These are phyloP conservation scores for Cyclotella choctawhatcheeana DNA, from an alignment of 108 stramenopile species.

Conservation along the genomic window DNA sequence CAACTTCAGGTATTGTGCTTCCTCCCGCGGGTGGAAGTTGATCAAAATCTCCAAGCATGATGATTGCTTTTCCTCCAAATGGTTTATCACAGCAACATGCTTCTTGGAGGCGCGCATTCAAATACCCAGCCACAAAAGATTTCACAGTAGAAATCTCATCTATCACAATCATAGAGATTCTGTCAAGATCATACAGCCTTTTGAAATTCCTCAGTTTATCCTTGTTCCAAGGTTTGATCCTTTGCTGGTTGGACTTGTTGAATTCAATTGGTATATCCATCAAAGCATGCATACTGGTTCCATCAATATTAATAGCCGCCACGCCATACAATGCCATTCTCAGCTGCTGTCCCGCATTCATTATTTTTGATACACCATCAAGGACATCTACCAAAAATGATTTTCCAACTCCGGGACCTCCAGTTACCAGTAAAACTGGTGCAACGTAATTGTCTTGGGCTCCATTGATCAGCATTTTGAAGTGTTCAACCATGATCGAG, in stretches of 20 bases:
- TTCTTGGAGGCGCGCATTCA: background rate
- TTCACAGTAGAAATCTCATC: slow-evolving; percentile 4
- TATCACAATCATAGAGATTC: background rate
- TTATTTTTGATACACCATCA: background rate
- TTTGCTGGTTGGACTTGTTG: background rate
- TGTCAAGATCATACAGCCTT: background rate
- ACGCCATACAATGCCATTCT: background rate
- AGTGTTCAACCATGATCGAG: background rate
- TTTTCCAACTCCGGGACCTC: background rate
- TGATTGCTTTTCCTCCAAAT: background rate
- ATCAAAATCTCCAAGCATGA: background rate
- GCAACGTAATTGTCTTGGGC: background rate
- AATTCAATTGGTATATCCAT: background rate
- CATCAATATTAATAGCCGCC: too few relatives aligned
- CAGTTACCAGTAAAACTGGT: background rate
- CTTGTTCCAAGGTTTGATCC: background rate
- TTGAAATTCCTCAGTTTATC: background rate
- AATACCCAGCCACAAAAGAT: background rate
- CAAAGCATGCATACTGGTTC: background rate
- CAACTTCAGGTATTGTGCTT: background rate
- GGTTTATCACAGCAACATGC: background rate
- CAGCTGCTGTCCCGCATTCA: background rate
- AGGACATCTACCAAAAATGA: background rate
- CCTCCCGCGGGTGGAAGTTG: background rate
- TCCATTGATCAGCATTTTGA: background rate